These are phyloP conservation scores for Alternaria brassicae DNA, from an alignment of 2,329 filamentous ascomycete species.

Conservation along the genomic window DNA sequence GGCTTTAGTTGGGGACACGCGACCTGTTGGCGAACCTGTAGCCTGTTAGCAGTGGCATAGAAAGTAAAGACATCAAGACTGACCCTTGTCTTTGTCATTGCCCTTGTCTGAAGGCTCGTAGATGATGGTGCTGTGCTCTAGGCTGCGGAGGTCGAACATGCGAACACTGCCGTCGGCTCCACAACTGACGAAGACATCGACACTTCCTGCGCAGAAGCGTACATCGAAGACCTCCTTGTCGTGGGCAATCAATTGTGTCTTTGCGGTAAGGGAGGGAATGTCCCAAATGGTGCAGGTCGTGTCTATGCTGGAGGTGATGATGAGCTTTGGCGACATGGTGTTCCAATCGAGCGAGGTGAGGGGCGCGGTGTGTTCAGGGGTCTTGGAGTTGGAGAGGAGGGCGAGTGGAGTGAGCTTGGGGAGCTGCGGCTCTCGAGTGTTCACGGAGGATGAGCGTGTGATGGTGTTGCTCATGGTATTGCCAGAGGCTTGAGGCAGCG, in stretches of 20 bases:
- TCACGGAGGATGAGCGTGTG: constrained; percentile 68
- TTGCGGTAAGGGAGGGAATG: constrained; percentile 95
- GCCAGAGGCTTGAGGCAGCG: constrained; percentile 67
- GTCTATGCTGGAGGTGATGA: constrained; percentile 98
- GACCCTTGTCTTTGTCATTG: constrained; percentile 54
- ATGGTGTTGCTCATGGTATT: constrained; percentile 73
- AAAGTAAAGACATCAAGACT: constrained; percentile 9
- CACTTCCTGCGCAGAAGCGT: constrained; percentile 94
- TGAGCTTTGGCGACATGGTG: constrained; percentile 92
- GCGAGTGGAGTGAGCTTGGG: constrained; percentile 91
- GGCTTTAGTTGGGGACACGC: constrained; percentile 74
- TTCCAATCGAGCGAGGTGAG: constrained; percentile 98
- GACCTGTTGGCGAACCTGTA: constrained; percentile 55
- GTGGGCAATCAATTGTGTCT: constrained; percentile 97
- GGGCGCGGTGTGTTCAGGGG: constrained; percentile 95
- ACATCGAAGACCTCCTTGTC: constrained; percentile 99
- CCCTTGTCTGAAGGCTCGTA: constrained; percentile 95
- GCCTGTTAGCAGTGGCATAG: constrained; percentile 6
- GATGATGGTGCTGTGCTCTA: constrained; percentile 98
- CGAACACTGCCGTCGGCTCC: constrained; percentile 96
- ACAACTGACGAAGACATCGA: constrained; percentile 98
- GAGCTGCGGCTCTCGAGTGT: constrained; percentile 66
- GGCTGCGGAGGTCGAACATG: constrained; percentile 96
- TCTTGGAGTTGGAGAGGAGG: constrained; percentile 95
- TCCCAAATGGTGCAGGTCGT: constrained; percentile 99